phyloP scores from a whole-genome alignment of 345 rosid species.

The Pelargonium nanum region DNA sequence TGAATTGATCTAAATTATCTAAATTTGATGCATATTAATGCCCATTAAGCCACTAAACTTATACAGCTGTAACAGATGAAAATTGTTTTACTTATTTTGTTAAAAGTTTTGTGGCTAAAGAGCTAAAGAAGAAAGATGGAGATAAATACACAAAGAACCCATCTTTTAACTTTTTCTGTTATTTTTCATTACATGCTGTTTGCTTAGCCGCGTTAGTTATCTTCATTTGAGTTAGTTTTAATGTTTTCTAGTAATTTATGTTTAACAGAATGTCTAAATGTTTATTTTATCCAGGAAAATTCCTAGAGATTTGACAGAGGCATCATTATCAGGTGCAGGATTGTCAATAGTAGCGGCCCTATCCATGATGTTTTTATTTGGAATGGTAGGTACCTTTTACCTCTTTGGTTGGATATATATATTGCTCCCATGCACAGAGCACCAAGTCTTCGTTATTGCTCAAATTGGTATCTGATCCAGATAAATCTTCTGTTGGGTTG shows the following conservation, averaged over 20 bases:
- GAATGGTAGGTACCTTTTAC: slow-evolving; percentile 61
- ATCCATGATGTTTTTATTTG: slow-evolving; percentile 82
- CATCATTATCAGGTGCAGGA: slow-evolving; percentile 93
- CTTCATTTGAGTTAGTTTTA: background rate
- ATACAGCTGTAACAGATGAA: too few species aligned
- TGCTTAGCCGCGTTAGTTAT: background rate
- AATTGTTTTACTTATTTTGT: too few species aligned
- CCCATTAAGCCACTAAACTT: too few species aligned
- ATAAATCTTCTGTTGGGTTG: too few species aligned
- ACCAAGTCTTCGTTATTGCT: background rate
- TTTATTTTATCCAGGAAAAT: slow-evolving; percentile 61
- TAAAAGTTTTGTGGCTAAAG: too few species aligned
- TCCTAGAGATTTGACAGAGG: slow-evolving; percentile 98
- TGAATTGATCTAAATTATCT: too few species aligned
- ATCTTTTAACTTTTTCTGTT: background rate
- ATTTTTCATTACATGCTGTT: background rate
- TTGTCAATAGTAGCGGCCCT: slow-evolving; percentile 83
- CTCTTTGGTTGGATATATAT: background rate
- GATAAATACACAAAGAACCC: background rate
- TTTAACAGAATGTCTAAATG: background rate
- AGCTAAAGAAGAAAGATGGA: background rate
- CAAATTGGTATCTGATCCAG: too few species aligned
- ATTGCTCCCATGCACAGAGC: background rate
- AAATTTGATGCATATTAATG: too few species aligned
- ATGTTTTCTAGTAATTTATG: background rate